Percentiles rank a stretch among this genome's conserved stretches.
phyloP scores from a whole-genome alignment of 2,329 filamentous ascomycete genomes.

The Cladophialophora chaetospira region DNA sequence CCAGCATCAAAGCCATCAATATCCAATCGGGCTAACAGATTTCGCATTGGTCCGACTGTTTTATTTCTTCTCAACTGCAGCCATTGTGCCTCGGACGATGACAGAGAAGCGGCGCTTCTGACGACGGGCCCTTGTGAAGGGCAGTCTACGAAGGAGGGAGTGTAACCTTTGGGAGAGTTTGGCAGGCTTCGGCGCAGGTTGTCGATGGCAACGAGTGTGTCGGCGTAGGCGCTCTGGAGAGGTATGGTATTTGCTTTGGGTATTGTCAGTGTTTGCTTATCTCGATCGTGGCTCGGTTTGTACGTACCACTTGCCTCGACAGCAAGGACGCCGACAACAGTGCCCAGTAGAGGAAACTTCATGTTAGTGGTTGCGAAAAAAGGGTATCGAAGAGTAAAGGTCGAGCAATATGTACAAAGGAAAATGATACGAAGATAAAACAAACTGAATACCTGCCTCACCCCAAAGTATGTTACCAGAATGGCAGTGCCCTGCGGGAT shows the following conservation, averaged over 20 bases:
- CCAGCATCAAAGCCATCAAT: conserved; percentile 79
- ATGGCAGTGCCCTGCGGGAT: conserved; percentile 5
- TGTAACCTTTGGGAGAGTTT: conserved; percentile 68
- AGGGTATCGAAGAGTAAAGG: not conserved
- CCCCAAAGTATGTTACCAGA: not conserved
- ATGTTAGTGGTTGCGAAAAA: conserved; percentile 6
- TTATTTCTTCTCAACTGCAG: conserved; percentile 69
- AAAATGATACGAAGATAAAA: not conserved
- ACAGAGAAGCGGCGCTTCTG: conserved; percentile 64
- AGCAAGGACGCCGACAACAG: conserved; percentile 3
- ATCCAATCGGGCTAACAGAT: conserved; percentile 69
- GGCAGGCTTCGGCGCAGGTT: conserved; percentile 48
- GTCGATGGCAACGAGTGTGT: conserved; percentile 8
- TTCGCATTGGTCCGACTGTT: conserved; percentile 73
- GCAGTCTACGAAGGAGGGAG: conserved; percentile 68
- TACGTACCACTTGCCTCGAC: conserved; percentile 12
- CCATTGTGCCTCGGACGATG: conserved; percentile 72
- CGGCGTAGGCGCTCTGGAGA: conserved; percentile 15
- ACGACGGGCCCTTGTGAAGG: conserved; percentile 70
- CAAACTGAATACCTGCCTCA: not conserved
- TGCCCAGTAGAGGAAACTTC: conserved; percentile 16
- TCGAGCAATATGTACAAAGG: not conserved
- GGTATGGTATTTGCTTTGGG: conserved; percentile 15
- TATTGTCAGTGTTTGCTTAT: not conserved
- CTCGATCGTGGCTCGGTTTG: not conserved